Evolutionary conservation across 768 basidiomycete species (phyloP).

Genomic region (Sporobolomyces roseus): DNA sequence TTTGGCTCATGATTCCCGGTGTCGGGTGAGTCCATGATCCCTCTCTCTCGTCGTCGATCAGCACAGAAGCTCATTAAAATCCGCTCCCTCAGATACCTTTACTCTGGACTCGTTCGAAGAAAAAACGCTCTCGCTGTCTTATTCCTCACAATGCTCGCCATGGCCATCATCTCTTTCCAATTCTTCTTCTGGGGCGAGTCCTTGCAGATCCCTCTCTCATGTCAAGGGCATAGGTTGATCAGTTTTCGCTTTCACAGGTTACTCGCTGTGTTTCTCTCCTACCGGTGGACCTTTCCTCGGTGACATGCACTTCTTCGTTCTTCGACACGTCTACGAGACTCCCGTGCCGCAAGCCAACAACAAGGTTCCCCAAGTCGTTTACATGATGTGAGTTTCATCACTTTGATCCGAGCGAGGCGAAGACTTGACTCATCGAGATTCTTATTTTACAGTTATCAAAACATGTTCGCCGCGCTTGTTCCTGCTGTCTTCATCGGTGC

Average conservation of each 20-base stretch:
- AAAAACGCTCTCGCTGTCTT: conserved; percentile 79
- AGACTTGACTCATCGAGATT: neutral
- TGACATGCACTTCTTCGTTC: conserved; percentile 72
- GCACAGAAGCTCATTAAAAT: neutral
- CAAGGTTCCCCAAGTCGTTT: conserved; percentile 66
- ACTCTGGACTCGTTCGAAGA: conserved; percentile 62
- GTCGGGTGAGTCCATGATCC: conserved; percentile 68
- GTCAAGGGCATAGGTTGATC: too few species aligned
- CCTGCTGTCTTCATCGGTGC: conserved; percentile 62
- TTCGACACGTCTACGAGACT: conserved; percentile 58
- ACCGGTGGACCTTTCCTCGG: conserved; percentile 78
- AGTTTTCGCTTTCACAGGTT: conserved; percentile 51
- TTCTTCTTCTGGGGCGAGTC: conserved; percentile 77
- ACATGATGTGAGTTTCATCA: conserved; percentile 26
- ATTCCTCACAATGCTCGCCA: conserved; percentile 53
- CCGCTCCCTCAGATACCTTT: conserved; percentile 52
- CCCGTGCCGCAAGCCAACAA: conserved; percentile 44
- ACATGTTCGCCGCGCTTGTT: conserved; percentile 67
- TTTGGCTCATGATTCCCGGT: conserved; percentile 70
- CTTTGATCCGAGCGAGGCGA: too few species aligned
- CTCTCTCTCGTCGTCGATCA: too few species aligned
- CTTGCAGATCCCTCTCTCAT: neutral
- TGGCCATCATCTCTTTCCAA: conserved; percentile 46
- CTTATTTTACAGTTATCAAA: conserved; percentile 61
- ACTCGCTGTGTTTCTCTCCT: conserved; percentile 78